phyloP scores from a whole-genome alignment of 2,329 filamentous ascomycete genomes.

The Claviceps paspali region DNA sequence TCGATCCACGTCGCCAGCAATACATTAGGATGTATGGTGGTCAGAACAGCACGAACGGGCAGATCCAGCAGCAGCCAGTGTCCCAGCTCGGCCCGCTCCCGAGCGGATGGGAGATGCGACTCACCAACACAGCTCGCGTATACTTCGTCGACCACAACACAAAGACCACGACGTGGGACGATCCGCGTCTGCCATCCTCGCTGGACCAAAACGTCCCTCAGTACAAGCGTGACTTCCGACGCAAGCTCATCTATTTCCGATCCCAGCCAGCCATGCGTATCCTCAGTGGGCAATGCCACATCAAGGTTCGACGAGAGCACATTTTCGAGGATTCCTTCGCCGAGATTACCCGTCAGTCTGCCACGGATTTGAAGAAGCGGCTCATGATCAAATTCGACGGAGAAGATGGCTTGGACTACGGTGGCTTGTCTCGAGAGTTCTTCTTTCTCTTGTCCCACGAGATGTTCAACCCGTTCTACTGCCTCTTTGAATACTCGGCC shows the following conservation, averaged over 20 bases:
- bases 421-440: constrained; percentile 94
- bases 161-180: constrained; percentile 98
- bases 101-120: constrained; percentile 98
- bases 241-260: constrained; percentile 98
- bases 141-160: constrained; percentile 99
- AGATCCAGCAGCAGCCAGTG: constrained; percentile 92
- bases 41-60: constrained; percentile 69
- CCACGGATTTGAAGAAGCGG: constrained; percentile 91
- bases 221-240: constrained; percentile 96
- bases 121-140: constrained; percentile 92
- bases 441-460: constrained; percentile 98
- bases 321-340: constrained; percentile 99
- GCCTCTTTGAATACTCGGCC: constrained; percentile 96
- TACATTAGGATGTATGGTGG: constrained; percentile 96
- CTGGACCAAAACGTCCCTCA: constrained; percentile 96
- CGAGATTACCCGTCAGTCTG: constrained; percentile 92
- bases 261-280: constrained; percentile 95
- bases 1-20: constrained; percentile 90
- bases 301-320: constrained; percentile 90
- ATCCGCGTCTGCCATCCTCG: constrained; percentile 85
- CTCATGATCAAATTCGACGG: constrained; percentile 99
- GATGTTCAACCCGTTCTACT: constrained; percentile 99
- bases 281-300: constrained; percentile 89
- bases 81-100: constrained; percentile 90
- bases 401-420: constrained; percentile 94